Evolutionary conservation across 2,329 filamentous ascomycete genomes (phyloP).

Genomic region (Diaporthe citri): DNA sequence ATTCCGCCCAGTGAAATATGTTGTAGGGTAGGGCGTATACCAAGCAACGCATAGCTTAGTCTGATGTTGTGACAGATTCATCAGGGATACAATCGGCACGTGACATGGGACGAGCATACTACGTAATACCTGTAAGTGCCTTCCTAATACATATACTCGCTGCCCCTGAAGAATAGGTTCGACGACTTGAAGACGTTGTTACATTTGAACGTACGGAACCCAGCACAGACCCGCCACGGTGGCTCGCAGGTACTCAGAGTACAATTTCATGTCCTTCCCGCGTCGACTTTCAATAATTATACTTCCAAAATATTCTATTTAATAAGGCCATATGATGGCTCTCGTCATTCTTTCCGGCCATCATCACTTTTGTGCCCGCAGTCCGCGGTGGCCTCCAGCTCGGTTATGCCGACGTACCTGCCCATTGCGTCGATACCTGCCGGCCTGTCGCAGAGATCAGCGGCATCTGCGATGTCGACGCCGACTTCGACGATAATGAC

Average conservation of each 20-base stretch:
- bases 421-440: constrained; percentile 1
- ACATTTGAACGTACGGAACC: not conserved
- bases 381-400: constrained; percentile 6
- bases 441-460: constrained; percentile 12
- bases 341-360: not conserved
- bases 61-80: constrained; percentile 18
- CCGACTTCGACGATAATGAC: constrained; percentile 15
- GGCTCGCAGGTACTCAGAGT: not conserved
- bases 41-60: not conserved
- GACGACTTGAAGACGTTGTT: not conserved
- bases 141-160: not conserved
- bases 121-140: not conserved
- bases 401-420: constrained; percentile 22
- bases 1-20: not conserved
- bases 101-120: not conserved
- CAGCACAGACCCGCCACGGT: not conserved
- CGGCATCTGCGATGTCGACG: constrained; percentile 30
- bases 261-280: not conserved
- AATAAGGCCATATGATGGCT: not conserved
- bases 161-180: not conserved
- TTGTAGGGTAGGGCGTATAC: not conserved
- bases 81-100: not conserved
- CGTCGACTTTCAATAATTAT: too few relatives aligned
- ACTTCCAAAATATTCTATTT: not conserved
- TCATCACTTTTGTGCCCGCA: not conserved